Conservation (phyloP, 2,329 filamentous ascomycete species). For the Apiospora phragmitis region DNA sequence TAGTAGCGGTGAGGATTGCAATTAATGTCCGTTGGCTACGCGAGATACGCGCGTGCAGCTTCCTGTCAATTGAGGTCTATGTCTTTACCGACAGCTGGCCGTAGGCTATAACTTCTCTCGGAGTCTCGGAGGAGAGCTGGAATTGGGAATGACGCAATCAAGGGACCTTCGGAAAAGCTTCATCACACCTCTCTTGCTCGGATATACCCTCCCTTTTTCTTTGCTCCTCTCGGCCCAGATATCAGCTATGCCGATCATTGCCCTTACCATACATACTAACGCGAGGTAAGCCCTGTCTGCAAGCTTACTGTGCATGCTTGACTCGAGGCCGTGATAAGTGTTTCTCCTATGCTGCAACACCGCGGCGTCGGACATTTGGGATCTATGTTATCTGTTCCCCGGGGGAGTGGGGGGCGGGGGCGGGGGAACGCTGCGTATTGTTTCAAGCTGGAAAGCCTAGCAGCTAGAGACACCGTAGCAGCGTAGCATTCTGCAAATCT, state of each 20-base stretch:
- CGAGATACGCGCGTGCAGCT: neutral
- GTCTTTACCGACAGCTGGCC: neutral
- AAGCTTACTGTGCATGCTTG: neutral
- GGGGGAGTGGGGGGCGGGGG: neutral
- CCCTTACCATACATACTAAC: neutral
- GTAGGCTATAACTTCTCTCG: neutral
- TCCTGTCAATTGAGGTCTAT: neutral
- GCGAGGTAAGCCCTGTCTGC: neutral
- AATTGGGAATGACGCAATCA: neutral
- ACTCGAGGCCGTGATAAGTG: neutral
- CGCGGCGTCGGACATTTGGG: neutral
- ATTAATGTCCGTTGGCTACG: neutral
- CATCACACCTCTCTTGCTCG: neutral
- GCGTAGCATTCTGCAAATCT: neutral
- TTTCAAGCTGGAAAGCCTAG: neutral
- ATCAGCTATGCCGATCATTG: neutral
- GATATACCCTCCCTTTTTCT: neutral
- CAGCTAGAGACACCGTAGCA: neutral
- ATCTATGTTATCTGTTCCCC: conserved; percentile 3
- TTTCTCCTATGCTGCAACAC: neutral
- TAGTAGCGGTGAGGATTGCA: neutral
- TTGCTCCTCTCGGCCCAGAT: neutral
- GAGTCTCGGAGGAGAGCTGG: neutral
- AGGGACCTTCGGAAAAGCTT: neutral
- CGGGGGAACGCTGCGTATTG: neutral